These are phyloP conservation scores for Saturnispora serradocipensis DNA, from an alignment of 805 yeast genomes.

Conservation along the genomic window DNA sequence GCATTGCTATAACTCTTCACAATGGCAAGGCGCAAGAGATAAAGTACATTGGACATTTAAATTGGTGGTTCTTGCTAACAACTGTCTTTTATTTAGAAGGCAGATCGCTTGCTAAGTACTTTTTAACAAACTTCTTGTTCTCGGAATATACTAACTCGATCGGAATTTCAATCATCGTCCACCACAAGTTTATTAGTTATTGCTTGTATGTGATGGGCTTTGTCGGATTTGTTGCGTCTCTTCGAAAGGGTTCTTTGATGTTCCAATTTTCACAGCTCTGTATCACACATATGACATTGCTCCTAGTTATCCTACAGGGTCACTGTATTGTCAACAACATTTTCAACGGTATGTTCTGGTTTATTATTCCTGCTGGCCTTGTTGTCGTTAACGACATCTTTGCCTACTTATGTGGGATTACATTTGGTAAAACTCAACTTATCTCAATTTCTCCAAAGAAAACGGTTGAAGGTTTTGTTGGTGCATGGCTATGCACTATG, in stretches of 20 bases:
- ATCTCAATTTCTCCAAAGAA: constrained; percentile 93
- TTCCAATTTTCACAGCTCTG: constrained; percentile 93
- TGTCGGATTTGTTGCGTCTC: constrained; percentile 79
- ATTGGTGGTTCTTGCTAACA: constrained; percentile 88
- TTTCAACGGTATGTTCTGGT: constrained; percentile 89
- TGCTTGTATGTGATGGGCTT: constrained; percentile 80
- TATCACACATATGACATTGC: constrained; percentile 85
- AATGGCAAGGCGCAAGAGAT: constrained; percentile 72
- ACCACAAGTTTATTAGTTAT: constrained; percentile 80
- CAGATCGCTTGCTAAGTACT: constrained; percentile 60
- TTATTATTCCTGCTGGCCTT: constrained; percentile 80
- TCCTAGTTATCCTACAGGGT: constrained; percentile 87
- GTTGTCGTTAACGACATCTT: constrained; percentile 93
- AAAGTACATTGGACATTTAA: constrained; percentile 73
- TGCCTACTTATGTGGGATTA: constrained; percentile 94
- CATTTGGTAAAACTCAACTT: constrained; percentile 88
- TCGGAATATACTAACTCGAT: constrained; percentile 22
- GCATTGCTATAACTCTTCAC: constrained; percentile 74
- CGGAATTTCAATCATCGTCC: constrained; percentile 30
- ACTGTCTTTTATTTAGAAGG: constrained; percentile 88
- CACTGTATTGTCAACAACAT: constrained; percentile 87
- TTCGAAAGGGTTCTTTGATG: constrained; percentile 80
- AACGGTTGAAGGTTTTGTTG: constrained; percentile 94
- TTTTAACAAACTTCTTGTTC: constrained; percentile 20
- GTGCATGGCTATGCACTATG: constrained; percentile 95